Conservation (phyloP, 441 rosid species). For the Manihot esculenta region DNA sequence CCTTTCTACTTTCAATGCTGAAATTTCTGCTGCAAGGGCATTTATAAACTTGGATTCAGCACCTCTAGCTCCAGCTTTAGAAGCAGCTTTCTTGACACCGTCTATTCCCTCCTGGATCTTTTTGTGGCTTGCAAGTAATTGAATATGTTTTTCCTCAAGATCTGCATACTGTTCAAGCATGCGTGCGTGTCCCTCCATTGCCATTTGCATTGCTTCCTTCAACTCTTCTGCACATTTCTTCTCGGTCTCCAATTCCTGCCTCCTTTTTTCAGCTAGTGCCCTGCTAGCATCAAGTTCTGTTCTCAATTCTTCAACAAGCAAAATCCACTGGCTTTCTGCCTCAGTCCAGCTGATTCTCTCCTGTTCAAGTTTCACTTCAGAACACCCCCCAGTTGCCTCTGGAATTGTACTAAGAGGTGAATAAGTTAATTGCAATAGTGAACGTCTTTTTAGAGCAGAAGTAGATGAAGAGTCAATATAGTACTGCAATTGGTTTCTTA, state of each 20-base stretch:
- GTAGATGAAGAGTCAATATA: slow-evolving; percentile 68
- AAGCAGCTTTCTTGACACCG: slow-evolving; percentile 93
- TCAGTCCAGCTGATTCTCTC: slow-evolving; percentile 74
- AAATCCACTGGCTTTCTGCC: slow-evolving; percentile 94
- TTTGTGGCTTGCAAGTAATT: slow-evolving; percentile 86
- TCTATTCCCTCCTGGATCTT: slow-evolving; percentile 90
- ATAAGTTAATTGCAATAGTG: slow-evolving; percentile 58
- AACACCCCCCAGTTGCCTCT: slow-evolving; percentile 55
- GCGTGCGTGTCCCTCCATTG: slow-evolving; percentile 93
- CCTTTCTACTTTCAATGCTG: slow-evolving; percentile 77
- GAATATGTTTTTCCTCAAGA: slow-evolving; percentile 93
- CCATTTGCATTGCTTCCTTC: slow-evolving; percentile 91
- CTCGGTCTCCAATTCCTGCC: slow-evolving; percentile 77
- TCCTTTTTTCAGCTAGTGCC: slow-evolving; percentile 51
- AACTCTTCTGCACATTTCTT: slow-evolving; percentile 82
- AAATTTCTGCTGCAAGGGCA: slow-evolving; percentile 90
- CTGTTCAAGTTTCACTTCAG: slow-evolving; percentile 58
- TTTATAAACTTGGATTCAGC: slow-evolving; percentile 93
- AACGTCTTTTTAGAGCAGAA: slow-evolving; percentile 47
- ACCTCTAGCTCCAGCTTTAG: slow-evolving; percentile 87
- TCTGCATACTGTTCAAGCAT: slow-evolving; percentile 98
- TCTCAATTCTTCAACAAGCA: slow-evolving; percentile 82
- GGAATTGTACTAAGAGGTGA: slow-evolving; percentile 48
- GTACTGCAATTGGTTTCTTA: slow-evolving; percentile 77
- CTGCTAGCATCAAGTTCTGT: slow-evolving; percentile 67